Base-by-base conservation (phyloP, 495 filamentous ascomycete genomes). In the Penicillium chermesinum region DNA sequence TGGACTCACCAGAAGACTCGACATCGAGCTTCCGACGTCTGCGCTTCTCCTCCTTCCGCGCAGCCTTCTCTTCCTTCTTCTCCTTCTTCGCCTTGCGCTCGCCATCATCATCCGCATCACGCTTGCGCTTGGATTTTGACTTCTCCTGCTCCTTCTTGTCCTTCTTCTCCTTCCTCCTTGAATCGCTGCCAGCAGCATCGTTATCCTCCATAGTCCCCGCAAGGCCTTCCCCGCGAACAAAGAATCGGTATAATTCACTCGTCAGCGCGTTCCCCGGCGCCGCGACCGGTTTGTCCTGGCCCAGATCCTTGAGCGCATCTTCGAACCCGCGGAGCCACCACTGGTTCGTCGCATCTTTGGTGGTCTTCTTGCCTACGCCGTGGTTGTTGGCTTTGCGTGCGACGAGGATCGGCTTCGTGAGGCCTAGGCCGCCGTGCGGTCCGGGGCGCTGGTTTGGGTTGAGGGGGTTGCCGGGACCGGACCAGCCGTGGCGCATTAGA, bases 251-350 rank as follows among this genome's bases (percentile, higher is more conserved):
- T 5, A 96, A 71, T 20, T 88, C 86, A 25, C 78, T 73, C 25
- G 63, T 70, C 49, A 71, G 53, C 45, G 66, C 62, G 56, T 76
- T 75, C 32, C 52, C 51, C 39, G 46, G 41, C 33, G 49, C 52
- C 9, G 16, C 47, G 4, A 46, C 65, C 22, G 37, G 15, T 22
- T 41, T 61, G 60, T 88, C 83, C 16, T 59, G 27, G 9, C 69
- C 72, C 0, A 89, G 69, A 2, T 82, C 82, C 62, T 87, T 84
- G 49, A 91, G 67, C 20, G 83, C 82, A 59, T 85, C 79, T 67
- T 91, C 87, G 56, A 90, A 89, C 37, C 86, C 87, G 38, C 82
- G 77, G 48, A 89, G 65, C 87, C 87, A 91, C 87, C 87, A 91
- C 53, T 87, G 84, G 53, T 78, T 81, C 37, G 80, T 85, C 13